Evolutionary conservation across 345 rosid genomes (phyloP).

Genomic region (Eutrema heterophyllum): DNA sequence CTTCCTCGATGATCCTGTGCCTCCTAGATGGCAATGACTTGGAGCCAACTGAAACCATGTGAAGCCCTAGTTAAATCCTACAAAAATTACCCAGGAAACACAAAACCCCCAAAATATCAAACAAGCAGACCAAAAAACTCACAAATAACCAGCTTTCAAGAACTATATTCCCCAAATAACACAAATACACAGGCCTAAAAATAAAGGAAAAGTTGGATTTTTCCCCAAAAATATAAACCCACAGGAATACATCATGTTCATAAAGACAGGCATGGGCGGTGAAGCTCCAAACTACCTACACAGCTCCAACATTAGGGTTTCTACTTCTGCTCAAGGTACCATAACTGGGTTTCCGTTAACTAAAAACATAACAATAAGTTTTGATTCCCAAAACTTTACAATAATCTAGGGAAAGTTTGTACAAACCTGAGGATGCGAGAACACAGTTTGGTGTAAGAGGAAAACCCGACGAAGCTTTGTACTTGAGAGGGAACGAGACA

Average conservation of each 20-base stretch:
- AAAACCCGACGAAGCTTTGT: not conserved
- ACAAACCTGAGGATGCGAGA: conserved; percentile 18
- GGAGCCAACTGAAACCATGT: conserved; percentile 56
- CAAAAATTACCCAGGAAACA: not conserved
- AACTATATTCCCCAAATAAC: not conserved
- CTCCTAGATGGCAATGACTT: conserved; percentile 44
- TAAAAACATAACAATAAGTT: not conserved
- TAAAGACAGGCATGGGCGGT: not conserved
- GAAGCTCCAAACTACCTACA: not conserved
- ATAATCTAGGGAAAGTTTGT: not conserved
- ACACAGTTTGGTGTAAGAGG: not conserved
- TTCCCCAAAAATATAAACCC: not conserved
- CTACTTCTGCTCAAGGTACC: not conserved
- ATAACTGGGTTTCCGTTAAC: not conserved
- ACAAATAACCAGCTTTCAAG: not conserved
- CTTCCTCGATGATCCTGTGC: conserved; percentile 26
- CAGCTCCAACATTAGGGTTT: not conserved
- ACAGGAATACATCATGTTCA: not conserved
- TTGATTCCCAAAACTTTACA: not conserved
- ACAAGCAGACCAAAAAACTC: conserved; percentile 8
- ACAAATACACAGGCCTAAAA: not conserved
- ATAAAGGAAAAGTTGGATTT: not conserved
- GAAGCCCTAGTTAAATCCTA: conserved; percentile 11
- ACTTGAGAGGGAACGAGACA: not conserved
- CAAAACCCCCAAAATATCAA: not conserved